A percentile compares a stretch with the other conserved stretches of the same genome.
phyloP scores from a whole-genome alignment of 139 green algal genomes.

The Chlorella vulgaris region DNA sequence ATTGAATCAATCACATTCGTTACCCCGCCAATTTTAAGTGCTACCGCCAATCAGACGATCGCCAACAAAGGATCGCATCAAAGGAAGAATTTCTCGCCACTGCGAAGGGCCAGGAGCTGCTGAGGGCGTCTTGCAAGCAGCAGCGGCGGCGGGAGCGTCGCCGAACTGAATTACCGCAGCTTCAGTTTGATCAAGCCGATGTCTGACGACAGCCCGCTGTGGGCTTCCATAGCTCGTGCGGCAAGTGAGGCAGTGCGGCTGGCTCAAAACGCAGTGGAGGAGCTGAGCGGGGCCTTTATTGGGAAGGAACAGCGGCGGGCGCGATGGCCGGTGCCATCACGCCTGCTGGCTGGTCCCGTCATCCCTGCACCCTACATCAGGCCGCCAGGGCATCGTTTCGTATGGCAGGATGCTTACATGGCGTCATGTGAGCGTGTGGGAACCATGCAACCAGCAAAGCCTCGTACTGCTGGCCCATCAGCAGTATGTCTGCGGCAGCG shows the following conservation, averaged over 20 bases:
- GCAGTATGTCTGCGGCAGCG: too few relatives aligned
- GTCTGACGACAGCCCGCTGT: neutral
- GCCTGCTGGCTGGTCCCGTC: neutral
- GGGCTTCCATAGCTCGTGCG: neutral
- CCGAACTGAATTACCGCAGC: too few relatives aligned
- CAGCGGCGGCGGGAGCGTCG: too few relatives aligned
- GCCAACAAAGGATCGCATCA: too few relatives aligned
- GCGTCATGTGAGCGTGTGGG: neutral
- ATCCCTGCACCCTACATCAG: slow-evolving; percentile 20
- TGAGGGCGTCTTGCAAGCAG: too few relatives aligned
- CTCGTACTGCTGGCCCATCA: neutral
- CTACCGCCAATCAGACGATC: too few relatives aligned
- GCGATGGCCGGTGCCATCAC: neutral
- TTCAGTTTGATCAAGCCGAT: too few relatives aligned
- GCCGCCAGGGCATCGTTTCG: neutral
- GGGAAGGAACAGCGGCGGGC: neutral
- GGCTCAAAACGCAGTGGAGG: neutral
- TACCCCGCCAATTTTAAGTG: too few relatives aligned
- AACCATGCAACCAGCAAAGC: neutral
- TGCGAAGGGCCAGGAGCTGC: too few relatives aligned
- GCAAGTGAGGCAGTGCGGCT: neutral
- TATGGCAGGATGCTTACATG: slow-evolving; percentile 17
- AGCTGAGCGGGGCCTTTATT: slow-evolving; percentile 26
- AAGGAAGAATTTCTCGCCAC: too few relatives aligned
- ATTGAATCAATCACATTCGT: too few relatives aligned